These are phyloP conservation scores for Pseudogymnoascus sp. DNA, from an alignment of 2,329 filamentous ascomycete genomes.

Conservation along the genomic window DNA sequence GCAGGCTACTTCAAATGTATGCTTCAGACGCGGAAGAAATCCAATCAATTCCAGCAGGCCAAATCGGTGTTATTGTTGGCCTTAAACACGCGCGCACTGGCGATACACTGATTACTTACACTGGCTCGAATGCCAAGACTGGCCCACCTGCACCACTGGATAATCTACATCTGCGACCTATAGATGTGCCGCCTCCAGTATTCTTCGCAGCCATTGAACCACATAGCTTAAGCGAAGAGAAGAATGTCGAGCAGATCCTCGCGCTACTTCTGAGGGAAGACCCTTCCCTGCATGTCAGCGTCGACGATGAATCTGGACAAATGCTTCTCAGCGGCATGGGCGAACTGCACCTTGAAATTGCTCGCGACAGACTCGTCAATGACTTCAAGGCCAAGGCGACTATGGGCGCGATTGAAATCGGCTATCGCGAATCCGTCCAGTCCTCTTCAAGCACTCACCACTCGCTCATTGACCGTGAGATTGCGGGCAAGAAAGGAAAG, in stretches of 20 bases:
- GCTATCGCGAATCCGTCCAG: slow-evolving; percentile 78
- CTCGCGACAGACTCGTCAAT: slow-evolving; percentile 75
- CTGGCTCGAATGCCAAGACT: slow-evolving; percentile 49
- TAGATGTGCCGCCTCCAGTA: slow-evolving; percentile 83
- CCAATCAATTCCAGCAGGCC: slow-evolving; percentile 67
- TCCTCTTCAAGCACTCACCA: slow-evolving; percentile 46
- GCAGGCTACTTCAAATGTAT: slow-evolving; percentile 80
- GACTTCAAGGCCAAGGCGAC: slow-evolving; percentile 79
- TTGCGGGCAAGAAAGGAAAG: slow-evolving; percentile 71
- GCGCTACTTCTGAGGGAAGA: slow-evolving; percentile 80
- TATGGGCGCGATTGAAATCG: slow-evolving; percentile 89
- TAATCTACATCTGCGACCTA: slow-evolving; percentile 74
- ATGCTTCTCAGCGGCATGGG: slow-evolving; percentile 95
- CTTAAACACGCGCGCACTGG: slow-evolving; percentile 88
- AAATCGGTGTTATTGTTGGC: slow-evolving; percentile 89
- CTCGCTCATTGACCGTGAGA: slow-evolving; percentile 64
- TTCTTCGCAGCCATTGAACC: slow-evolving; percentile 94
- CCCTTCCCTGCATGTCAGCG: slow-evolving; percentile 75
- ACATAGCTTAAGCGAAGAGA: slow-evolving; percentile 67
- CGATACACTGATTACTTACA: slow-evolving; percentile 76
- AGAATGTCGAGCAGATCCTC: slow-evolving; percentile 67
- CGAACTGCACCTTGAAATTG: slow-evolving; percentile 89
- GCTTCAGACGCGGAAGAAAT: slow-evolving; percentile 82
- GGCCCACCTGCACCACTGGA: slow-evolving; percentile 61
- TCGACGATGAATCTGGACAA: slow-evolving; percentile 85